Conservation (phyloP, 2,329 filamentous ascomycete species). For the Parafenestella ontariensis region DNA sequence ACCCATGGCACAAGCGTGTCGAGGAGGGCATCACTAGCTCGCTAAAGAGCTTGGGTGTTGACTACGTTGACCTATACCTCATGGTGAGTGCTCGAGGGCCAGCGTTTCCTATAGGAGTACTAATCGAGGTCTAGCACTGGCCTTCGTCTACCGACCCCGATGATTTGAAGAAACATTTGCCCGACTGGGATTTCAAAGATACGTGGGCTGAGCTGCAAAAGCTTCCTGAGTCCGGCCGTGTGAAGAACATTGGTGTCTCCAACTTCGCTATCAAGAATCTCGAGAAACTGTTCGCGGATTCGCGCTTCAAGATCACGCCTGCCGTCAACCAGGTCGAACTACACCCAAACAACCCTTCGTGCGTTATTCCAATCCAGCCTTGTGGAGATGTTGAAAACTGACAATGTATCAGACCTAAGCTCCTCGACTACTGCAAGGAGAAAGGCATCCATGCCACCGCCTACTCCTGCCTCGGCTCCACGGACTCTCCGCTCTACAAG, state of each 20-base stretch:
- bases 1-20: constrained; percentile 72
- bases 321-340: constrained; percentile 85
- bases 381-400: constrained; percentile 3
- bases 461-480: constrained; percentile 77
- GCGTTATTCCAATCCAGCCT: constrained; percentile 6
- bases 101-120: neutral
- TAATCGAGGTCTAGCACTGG: constrained; percentile 56
- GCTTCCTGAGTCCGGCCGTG: constrained; percentile 72
- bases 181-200: constrained; percentile 83
- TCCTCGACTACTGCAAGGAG: constrained; percentile 73
- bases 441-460: constrained; percentile 79
- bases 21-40: constrained; percentile 66
- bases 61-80: constrained; percentile 73
- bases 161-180: constrained; percentile 70
- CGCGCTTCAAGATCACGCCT: constrained; percentile 66
- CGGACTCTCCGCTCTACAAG: constrained; percentile 73
- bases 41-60: constrained; percentile 67
- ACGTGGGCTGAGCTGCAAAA: constrained; percentile 79
- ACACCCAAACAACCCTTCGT: constrained; percentile 80
- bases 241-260: constrained; percentile 81
- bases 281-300: constrained; percentile 73
- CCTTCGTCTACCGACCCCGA: constrained; percentile 69
- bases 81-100: constrained; percentile 53
- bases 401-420: constrained; percentile 62
- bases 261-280: constrained; percentile 86